Conservation (phyloP, 148 eudicot species). For the Amaranthus cruentus region DNA sequence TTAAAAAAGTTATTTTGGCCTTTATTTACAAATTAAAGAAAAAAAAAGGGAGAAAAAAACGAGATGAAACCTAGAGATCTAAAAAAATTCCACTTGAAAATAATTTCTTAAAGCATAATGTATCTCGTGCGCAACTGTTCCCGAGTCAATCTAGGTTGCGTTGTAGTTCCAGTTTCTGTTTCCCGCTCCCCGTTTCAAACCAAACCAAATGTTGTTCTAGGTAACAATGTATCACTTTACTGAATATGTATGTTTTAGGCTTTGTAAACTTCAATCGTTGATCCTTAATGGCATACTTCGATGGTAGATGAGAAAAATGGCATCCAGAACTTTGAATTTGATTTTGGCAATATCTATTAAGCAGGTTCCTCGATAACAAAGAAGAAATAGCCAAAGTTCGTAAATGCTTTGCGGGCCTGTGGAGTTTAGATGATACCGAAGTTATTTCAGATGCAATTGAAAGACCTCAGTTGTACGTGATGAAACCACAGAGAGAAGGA, state of each 20-base stretch:
- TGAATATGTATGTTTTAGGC: not conserved
- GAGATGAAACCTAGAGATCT: too few species aligned
- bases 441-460: conserved; percentile 68
- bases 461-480: conserved; percentile 74
- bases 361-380: conserved; percentile 83
- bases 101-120: too few species aligned
- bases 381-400: conserved; percentile 71
- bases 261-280: not conserved
- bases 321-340: not conserved
- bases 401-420: conserved; percentile 90
- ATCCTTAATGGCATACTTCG: not conserved
- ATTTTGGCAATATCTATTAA: conserved; percentile 20
- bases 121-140: too few species aligned
- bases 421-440: conserved; percentile 81
- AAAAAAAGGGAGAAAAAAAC: too few species aligned
- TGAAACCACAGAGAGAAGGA: conserved; percentile 99
- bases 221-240: too few species aligned
- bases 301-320: not conserved
- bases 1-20: too few species aligned
- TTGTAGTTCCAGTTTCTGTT: too few species aligned
- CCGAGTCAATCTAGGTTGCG: too few species aligned
- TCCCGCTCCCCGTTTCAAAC: too few species aligned
- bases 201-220: too few species aligned
- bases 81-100: too few species aligned
- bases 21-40: too few species aligned